Conservation (phyloP, 805 yeast species). For the Schwanniomyces polymorphus region DNA sequence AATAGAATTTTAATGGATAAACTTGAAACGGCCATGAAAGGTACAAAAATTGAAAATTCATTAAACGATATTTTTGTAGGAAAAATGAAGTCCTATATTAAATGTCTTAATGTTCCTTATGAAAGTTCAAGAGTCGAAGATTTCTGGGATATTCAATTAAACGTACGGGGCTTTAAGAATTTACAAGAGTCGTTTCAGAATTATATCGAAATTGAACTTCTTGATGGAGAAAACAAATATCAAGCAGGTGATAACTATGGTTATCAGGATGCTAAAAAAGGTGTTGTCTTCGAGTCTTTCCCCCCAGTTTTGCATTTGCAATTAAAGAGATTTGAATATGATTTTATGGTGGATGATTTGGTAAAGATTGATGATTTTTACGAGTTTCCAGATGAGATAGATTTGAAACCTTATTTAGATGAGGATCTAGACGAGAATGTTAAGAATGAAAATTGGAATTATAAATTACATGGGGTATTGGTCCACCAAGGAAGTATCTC, state of each 20-base stretch:
- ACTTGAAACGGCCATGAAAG: constrained; percentile 87
- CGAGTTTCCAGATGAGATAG: constrained; percentile 83
- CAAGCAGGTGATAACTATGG: constrained; percentile 85
- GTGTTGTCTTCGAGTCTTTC: constrained; percentile 85
- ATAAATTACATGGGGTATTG: constrained; percentile 86
- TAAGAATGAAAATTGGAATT: constrained; percentile 64
- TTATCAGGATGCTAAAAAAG: constrained; percentile 93
- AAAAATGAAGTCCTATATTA: constrained; percentile 91
- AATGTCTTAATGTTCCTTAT: constrained; percentile 89
- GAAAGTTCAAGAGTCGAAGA: constrained; percentile 92
- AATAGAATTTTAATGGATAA: constrained; percentile 95
- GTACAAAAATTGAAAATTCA: constrained; percentile 58
- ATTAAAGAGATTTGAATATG: constrained; percentile 91
- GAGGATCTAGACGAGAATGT: constrained; percentile 44
- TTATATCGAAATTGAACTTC: constrained; percentile 83
- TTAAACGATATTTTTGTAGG: constrained; percentile 89
- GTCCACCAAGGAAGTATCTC: constrained; percentile 96
- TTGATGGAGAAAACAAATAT: constrained; percentile 94
- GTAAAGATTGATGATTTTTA: constrained; percentile 90
- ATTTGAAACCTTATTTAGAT: constrained; percentile 76
- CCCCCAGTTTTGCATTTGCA: constrained; percentile 95
- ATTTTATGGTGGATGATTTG: constrained; percentile 82
- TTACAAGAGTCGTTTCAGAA: constrained; percentile 77
- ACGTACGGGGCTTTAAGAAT: constrained; percentile 79
- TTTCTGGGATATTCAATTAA: constrained; percentile 96